Conservation (phyloP, 2,329 filamentous ascomycete genomes). For the Elsinoe fawcettii region DNA sequence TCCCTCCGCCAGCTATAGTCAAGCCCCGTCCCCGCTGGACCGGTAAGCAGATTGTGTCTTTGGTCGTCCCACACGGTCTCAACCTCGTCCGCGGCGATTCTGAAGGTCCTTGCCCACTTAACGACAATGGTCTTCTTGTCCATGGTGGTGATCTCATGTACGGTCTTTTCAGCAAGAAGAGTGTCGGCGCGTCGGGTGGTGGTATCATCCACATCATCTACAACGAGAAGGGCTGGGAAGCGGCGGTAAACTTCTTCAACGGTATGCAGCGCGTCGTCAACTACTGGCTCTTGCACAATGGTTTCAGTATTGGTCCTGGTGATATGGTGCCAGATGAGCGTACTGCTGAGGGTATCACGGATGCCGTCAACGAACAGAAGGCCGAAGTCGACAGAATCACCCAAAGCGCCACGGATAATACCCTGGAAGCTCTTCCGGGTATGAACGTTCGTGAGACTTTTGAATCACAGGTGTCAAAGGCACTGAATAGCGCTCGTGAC, state of each 20-base stretch:
- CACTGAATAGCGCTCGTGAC: slow-evolving; percentile 91
- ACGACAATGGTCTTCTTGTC: slow-evolving; percentile 73
- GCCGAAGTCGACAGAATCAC: slow-evolving; percentile 69
- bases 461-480: slow-evolving; percentile 91
- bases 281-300: slow-evolving; percentile 94
- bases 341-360: slow-evolving; percentile 78
- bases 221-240: slow-evolving; percentile 82
- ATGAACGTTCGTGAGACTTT: slow-evolving; percentile 99
- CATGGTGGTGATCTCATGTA: slow-evolving; percentile 84
- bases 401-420: slow-evolving; percentile 69
- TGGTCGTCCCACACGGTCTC: slow-evolving; percentile 81
- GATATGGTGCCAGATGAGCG: slow-evolving; percentile 87
- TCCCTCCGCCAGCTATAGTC: slow-evolving; percentile 86
- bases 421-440: slow-evolving; percentile 86
- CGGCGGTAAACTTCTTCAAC: slow-evolving; percentile 91
- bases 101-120: slow-evolving; percentile 53
- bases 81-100: slow-evolving; percentile 57
- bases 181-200: slow-evolving; percentile 78
- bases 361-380: slow-evolving; percentile 75
- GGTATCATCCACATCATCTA: slow-evolving; percentile 94
- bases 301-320: slow-evolving; percentile 96
- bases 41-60: slow-evolving; percentile 92
- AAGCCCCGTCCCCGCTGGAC: slow-evolving; percentile 94
- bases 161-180: slow-evolving; percentile 87
- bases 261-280: slow-evolving; percentile 90